These are phyloP conservation scores for Globisporangium paddicum DNA, from an alignment of 352 stramenopile species.

Conservation along the genomic window DNA sequence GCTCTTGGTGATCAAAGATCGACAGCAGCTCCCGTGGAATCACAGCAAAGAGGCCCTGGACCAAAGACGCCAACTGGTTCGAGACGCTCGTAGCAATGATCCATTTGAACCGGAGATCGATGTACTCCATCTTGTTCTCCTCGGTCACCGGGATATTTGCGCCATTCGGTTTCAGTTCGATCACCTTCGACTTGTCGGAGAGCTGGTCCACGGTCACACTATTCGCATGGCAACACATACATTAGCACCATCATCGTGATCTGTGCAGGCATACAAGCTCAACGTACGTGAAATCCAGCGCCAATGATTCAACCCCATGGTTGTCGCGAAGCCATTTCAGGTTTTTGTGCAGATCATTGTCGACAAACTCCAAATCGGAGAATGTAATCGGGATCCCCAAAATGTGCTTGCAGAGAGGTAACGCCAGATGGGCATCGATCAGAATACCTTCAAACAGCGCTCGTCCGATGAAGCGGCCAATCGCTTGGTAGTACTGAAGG, in stretches of 20 bases:
- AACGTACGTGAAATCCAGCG: constrained; percentile 78
- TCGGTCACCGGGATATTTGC: constrained; percentile 94
- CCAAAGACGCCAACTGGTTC: constrained; percentile 90
- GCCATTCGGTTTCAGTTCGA: constrained; percentile 95
- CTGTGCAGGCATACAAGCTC: neutral
- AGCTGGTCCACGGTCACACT: constrained; percentile 76
- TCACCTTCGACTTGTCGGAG: constrained; percentile 72
- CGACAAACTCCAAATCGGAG: constrained; percentile 88
- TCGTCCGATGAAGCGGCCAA: constrained; percentile 83
- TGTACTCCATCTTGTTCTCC: constrained; percentile 97
- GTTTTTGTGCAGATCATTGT: constrained; percentile 86
- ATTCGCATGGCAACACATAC: neutral
- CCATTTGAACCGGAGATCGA: constrained; percentile 90
- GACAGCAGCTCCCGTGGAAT: constrained; percentile 92
- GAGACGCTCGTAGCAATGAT: constrained; percentile 79
- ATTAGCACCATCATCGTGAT: neutral
- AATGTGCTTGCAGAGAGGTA: constrained; percentile 89
- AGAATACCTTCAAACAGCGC: constrained; percentile 87
- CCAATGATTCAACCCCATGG: constrained; percentile 70
- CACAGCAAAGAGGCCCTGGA: constrained; percentile 96
- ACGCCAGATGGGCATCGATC: constrained; percentile 75
- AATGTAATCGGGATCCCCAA: constrained; percentile 88
- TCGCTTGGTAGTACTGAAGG: constrained; percentile 82
- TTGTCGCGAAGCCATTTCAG: constrained; percentile 83
- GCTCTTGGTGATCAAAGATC: constrained; percentile 96